phyloP scores from a whole-genome alignment of 805 yeast genomes.

The Lachancea cidri region DNA sequence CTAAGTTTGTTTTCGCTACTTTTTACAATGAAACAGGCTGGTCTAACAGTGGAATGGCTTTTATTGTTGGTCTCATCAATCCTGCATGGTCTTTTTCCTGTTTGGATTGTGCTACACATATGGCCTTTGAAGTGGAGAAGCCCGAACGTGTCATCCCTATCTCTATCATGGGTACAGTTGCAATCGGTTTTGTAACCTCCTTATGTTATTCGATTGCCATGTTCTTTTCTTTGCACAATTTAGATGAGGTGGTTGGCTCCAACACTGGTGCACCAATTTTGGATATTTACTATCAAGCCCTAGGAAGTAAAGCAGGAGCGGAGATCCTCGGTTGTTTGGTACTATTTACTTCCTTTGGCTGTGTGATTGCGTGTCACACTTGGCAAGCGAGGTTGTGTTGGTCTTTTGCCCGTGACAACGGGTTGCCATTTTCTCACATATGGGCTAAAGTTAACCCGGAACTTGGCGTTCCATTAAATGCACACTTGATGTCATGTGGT shows the following conservation, averaged over 20 bases:
- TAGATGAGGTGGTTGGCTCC: slow-evolving; percentile 43
- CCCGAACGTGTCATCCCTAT: slow-evolving; percentile 62
- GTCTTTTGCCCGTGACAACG: slow-evolving; percentile 70
- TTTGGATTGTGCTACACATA: slow-evolving; percentile 65
- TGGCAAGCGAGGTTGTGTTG: slow-evolving; percentile 70
- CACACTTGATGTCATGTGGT: slow-evolving; percentile 52
- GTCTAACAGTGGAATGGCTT: slow-evolving; percentile 54
- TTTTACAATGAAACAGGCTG: slow-evolving; percentile 61
- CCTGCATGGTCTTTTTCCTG: slow-evolving; percentile 72
- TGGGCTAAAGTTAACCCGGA: slow-evolving; percentile 50
- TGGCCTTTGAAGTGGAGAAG: slow-evolving; percentile 61
- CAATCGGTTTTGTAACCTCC: slow-evolving; percentile 63
- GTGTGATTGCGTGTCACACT: slow-evolving; percentile 61
- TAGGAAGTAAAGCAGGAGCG: slow-evolving; percentile 53
- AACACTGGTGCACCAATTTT: slow-evolving; percentile 59
- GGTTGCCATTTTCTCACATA: slow-evolving; percentile 52
- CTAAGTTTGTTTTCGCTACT: slow-evolving; percentile 53
- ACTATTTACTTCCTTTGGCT: slow-evolving; percentile 53
- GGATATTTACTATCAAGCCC: slow-evolving; percentile 59
- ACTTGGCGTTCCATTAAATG: slow-evolving; percentile 56
- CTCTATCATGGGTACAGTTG: slow-evolving; percentile 61
- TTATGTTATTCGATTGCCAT: slow-evolving; percentile 49
- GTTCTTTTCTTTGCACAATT: slow-evolving; percentile 57
- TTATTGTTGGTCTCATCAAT: slow-evolving; percentile 60
- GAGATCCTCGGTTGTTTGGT: slow-evolving; percentile 47